Base-by-base conservation (phyloP, 306 rosid species). In the Pachyrhizus erosus region DNA sequence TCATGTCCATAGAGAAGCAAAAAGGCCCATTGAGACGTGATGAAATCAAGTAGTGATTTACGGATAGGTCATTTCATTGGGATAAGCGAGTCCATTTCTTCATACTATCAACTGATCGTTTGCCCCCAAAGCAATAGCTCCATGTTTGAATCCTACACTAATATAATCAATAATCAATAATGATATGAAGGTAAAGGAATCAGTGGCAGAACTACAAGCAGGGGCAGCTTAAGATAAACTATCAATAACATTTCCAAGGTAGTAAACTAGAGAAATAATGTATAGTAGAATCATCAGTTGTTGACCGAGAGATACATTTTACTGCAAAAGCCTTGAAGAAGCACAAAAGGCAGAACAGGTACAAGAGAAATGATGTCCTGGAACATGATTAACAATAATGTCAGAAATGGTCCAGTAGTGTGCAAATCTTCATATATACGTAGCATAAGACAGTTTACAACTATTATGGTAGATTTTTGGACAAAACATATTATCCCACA, bases 321-420 rank as follows among this genome's bases (percentile, higher is more conserved):
- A 79, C 34, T 79, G 26, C 5, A 40, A 49, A 81, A 66, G 62
- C 57, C 79, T 20, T 68, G 82, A 81, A 60, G 82, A 81, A 60
- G 75, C 70, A 70, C 62, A 40, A n/a, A 73, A 14, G 77, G 71
- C 31, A 42, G 23, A 69, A 51, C 24, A 37, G 26, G 79, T 29
- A 26, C 14, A 13, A 15, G 70, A 51, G 61, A 6, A 27, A 69
- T 46, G 9, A 11, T 75, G 66, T 68, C 84, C 87, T 75, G 87
- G 14, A 27, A 83, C 55, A 62, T 60, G 67, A 29, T 58, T 21
- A 69, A 69, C 33, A 40, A 24, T 18, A 34, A 43, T 45, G 21
- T 82, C 84, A 86, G 81, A 33, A 70, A 48, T 20, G 33, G 55
- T 37, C 55, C 15, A 58, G 70, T 48, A 75, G 76, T 46, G 29